Evolutionary conservation across 148 eudicot genomes (phyloP).

Genomic region (Camellia sinensis): DNA sequence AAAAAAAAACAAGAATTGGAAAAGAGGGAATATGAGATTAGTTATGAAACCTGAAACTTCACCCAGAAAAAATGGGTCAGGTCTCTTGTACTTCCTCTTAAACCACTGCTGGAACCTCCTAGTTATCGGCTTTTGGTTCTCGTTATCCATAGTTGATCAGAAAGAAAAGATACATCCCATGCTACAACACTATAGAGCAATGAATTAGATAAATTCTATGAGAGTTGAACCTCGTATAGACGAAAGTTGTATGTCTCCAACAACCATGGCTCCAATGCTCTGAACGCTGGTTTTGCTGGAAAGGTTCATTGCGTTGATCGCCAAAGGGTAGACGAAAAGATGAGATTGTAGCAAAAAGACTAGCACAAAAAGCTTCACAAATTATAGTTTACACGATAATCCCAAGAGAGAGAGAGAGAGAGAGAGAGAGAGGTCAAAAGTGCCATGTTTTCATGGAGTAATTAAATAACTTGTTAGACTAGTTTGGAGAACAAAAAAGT

Average conservation of each 20-base stretch:
- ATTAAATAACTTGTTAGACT: background rate
- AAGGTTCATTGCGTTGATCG: slow-evolving; percentile 23
- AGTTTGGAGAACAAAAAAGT: too few species aligned
- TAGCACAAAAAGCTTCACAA: slow-evolving; percentile 14
- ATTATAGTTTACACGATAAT: slow-evolving; percentile 15
- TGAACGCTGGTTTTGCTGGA: slow-evolving; percentile 6
- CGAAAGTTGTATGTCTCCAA: slow-evolving; percentile 7
- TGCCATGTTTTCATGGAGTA: background rate
- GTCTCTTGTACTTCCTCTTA: slow-evolving; percentile 46
- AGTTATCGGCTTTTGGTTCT: slow-evolving; percentile 32
- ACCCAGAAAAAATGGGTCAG: slow-evolving; percentile 32
- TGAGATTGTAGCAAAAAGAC: slow-evolving; percentile 16
- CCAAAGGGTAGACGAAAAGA: slow-evolving; percentile 17
- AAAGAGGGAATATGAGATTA: background rate
- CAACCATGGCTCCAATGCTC: background rate
- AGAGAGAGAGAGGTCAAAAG: slow-evolving; percentile 27
- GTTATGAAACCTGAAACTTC: slow-evolving; percentile 49
- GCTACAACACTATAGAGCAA: slow-evolving; percentile 11
- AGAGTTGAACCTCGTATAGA: background rate
- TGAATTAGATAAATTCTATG: background rate
- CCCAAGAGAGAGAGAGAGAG: slow-evolving; percentile 27
- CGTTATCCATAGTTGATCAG: slow-evolving; percentile 37
- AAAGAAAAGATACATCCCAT: slow-evolving; percentile 17
- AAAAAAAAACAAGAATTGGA: background rate
- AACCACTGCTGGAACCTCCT: slow-evolving; percentile 46